Conservation (phyloP, 2,329 filamentous ascomycete genomes). For the Purpureocillium lavendulum region DNA sequence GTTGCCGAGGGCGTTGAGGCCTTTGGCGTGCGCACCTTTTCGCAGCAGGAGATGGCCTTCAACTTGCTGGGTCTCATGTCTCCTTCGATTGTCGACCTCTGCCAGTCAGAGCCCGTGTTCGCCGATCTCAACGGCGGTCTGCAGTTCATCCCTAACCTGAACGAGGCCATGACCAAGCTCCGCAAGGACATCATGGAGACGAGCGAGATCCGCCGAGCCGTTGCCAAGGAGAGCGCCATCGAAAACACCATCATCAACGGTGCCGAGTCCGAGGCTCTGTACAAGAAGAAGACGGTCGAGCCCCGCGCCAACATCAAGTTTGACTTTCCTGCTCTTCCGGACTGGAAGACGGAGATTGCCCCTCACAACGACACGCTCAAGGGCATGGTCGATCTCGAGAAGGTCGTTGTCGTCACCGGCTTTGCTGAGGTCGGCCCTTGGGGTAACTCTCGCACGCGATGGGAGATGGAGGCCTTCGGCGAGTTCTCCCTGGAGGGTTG, state of each 20-base stretch:
- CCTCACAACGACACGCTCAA: conserved; percentile 83
- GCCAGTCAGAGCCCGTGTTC: conserved; percentile 91
- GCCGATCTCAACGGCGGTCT: conserved; percentile 96
- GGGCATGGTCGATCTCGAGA: conserved; percentile 98
- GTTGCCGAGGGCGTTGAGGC: conserved; percentile 95
- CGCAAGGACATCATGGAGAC: conserved; percentile 93
- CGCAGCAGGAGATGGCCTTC: conserved; percentile 99
- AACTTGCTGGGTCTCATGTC: conserved; percentile 96
- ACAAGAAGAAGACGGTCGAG: conserved; percentile 89
- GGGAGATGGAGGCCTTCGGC: conserved; percentile 98
- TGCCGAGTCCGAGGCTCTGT: conserved; percentile 81
- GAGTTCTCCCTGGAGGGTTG: conserved; percentile 97
- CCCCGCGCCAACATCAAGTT: conserved; percentile 98
- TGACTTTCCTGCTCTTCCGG: conserved; percentile 81
- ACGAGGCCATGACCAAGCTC: conserved; percentile 86
- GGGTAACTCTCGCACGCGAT: conserved; percentile 96
- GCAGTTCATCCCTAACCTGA: conserved; percentile 94
- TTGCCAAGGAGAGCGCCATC: conserved; percentile 89
- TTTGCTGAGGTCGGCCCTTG: conserved; percentile 95
- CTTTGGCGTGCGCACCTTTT: conserved; percentile 95
- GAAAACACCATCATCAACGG: conserved; percentile 98
- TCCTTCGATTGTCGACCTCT: conserved; percentile 86
- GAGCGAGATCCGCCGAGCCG: conserved; percentile 84
- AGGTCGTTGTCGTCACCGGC: conserved; percentile 94
- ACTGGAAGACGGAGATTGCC: conserved; percentile 86